Evolutionary conservation across 768 basidiomycete species (phyloP), one percentile per base, ranked within the genome.

Genomic region (Terana coerulea): DNA sequence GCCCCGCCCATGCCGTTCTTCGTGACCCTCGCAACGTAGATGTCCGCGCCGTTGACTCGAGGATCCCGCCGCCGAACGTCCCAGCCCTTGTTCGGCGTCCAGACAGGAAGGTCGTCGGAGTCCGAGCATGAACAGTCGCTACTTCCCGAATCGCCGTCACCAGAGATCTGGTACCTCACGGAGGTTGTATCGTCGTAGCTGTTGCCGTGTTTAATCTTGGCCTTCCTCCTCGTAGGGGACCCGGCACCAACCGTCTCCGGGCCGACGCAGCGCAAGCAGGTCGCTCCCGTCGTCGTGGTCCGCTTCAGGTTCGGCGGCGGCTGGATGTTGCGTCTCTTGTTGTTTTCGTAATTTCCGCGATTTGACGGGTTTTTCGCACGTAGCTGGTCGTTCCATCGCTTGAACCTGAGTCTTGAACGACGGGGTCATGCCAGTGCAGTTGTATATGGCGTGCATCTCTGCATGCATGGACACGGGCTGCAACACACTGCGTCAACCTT

Each of bases 371-470:
- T 56, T 49, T 12, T 47, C 39, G 24, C 50, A 48, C 47, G 49
- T 56, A 28, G 58, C 54, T 51, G 52, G 41, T 44, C 53, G 65
- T 59, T 61, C 66, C 59, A 60, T 58, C 56, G 61, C 68, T 77
- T 75, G 70, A 76, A 77, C 71, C 67, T 78, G 79, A 67, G 70
- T 73, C 71, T 75, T 77, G 69, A 73, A 75, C 54, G 76, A 72
- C 43, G 77, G 77, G 37, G 74, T 72, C 72, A 69, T 70, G 67
- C 75, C 68, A 46, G 75, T 77, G 49, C 75, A 59, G 56, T 66
- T 79, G 64, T 75, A 77, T 51, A 81, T 81, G 25, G 74, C 75
- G 55, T 81, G 75, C 81, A 81, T 81, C 66, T 80, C 78, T 2
- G 80, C 79, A 57, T 82, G 78, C 78, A 81, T 75, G n/a, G 71